These are phyloP conservation scores for Fusarium nanum DNA, from an alignment of 2,329 filamentous ascomycete species.

Conservation along the genomic window DNA sequence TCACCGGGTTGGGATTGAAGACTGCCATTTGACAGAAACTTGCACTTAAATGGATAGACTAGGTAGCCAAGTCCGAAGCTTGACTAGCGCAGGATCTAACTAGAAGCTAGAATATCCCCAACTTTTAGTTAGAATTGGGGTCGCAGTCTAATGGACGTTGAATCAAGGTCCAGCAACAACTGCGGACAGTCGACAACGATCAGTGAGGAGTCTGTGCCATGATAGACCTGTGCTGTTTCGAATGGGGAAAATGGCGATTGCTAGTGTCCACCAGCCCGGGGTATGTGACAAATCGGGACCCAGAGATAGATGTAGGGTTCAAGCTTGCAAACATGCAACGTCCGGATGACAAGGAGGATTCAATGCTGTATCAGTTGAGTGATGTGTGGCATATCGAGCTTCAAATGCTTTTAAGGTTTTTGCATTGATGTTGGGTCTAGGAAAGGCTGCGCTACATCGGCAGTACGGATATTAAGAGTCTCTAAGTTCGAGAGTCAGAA, in stretches of 20 bases:
- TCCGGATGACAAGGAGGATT: not conserved
- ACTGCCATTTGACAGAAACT: slow-evolving; percentile 8
- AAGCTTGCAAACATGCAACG: not conserved
- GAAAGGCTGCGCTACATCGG: slow-evolving; percentile 51
- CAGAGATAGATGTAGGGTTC: not conserved
- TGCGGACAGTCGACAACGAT: not conserved
- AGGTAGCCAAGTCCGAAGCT: slow-evolving; percentile 14
- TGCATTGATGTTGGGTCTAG: slow-evolving; percentile 48
- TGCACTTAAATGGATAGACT: slow-evolving; percentile 3
- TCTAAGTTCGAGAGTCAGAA: slow-evolving; percentile 38
- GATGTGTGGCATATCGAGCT: not conserved
- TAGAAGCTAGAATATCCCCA: not conserved
- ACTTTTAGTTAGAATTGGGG: slow-evolving; percentile 1
- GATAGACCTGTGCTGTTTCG: slow-evolving; percentile 1
- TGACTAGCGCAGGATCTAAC: slow-evolving; percentile 17
- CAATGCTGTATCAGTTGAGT: slow-evolving; percentile 2
- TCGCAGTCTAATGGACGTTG: not conserved
- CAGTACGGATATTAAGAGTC: slow-evolving; percentile 45
- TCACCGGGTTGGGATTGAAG: slow-evolving; percentile 19
- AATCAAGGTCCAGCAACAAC: not conserved
- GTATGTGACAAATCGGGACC: not conserved
- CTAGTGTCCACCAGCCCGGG: not conserved
- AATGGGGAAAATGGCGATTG: not conserved
- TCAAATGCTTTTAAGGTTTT: slow-evolving; percentile 16
- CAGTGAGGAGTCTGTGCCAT: not conserved